phyloP scores from a whole-genome alignment of 164 flowering plant species.

The Sedum album region DNA sequence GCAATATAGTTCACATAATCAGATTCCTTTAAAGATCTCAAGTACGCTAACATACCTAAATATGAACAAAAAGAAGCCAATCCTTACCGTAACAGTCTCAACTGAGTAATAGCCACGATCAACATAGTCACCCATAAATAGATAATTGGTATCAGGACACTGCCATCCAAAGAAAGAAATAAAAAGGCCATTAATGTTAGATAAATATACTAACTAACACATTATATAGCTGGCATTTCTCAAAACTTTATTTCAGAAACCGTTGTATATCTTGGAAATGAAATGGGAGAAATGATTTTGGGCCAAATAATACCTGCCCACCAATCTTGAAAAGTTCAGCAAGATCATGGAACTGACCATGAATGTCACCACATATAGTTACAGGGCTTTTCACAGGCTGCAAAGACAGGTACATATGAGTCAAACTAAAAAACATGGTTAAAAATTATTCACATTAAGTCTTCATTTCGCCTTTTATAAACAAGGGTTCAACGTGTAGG shows the following conservation, averaged over 20 bases:
- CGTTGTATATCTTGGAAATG: neutral
- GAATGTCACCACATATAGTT: constrained; percentile 93
- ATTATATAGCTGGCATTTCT: too few species aligned
- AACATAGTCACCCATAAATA: constrained; percentile 98
- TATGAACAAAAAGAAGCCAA: neutral
- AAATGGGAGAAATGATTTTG: neutral
- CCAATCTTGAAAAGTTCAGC: constrained; percentile 96
- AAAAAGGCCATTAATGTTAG: neutral
- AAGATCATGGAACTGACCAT: constrained; percentile 95
- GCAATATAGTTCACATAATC: too few species aligned
- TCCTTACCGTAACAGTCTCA: constrained; percentile 86
- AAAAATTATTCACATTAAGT: neutral
- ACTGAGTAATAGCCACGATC: constrained; percentile 97
- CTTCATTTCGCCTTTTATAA: neutral
- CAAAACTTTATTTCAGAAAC: too few species aligned
- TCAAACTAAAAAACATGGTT: neutral
- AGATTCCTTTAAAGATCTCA: too few species aligned
- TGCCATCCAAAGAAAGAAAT: constrained; percentile 20
- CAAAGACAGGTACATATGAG: constrained; percentile 8
- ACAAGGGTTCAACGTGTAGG: neutral
- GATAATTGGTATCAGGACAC: constrained; percentile 97
- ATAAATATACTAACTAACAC: neutral
- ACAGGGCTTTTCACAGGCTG: constrained; percentile 99
- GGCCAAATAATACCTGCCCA: constrained; percentile 52
- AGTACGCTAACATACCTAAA: neutral